Base-by-base conservation (phyloP, 2,329 filamentous ascomycete genomes). In the Neonectria faginata region DNA sequence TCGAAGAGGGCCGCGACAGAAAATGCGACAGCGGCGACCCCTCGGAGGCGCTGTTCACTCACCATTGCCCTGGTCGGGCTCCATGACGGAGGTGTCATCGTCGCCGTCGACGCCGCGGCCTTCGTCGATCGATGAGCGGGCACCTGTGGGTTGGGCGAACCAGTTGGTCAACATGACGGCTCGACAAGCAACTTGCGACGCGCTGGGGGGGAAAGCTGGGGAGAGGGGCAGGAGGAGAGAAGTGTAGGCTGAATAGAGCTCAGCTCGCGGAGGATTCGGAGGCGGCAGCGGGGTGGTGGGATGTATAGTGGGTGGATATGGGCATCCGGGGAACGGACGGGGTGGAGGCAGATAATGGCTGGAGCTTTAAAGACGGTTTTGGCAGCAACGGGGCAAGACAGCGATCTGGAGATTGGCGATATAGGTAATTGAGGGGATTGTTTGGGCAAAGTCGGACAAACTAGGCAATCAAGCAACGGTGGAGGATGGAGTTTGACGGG, bases 31-130 rank as follows among this genome's bases (percentile, higher is more conserved):
- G 48, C 56, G 45, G 51, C 29, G 33, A 6, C 25, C 18, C 51
- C 14, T n/a, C 56, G 51, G 59, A 67, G n/a, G 31, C 42, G 59
- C 50, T 57, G 58, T 60, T 66, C 41, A 79, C 90, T 79, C 82
- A 97, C 93, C 92, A 86, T 95, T 97, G 81, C 94, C 94, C 85
- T 98, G 94, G 60, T 97, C 94, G 65, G 92, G 88, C 81, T 97
- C 94, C 75, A 97, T 90, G 66, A 95, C 87, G 62, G 89, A 90
- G 76, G 93, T 94, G 74, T 97, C 93, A 74, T 93, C 90, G 65
- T 83, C 81, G 60, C 67, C 72, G 41, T 83, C 81, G 64, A 79
- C 79, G 67, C 71, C 78, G 65, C 76, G 77, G 62, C 72, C 75
- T 25, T 89, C 89, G 62, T 92, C 89, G 69, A 79, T 79, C 5